Evolutionary conservation across 331 rosid genomes (phyloP).

Genomic region (Saraca asoca): DNA sequence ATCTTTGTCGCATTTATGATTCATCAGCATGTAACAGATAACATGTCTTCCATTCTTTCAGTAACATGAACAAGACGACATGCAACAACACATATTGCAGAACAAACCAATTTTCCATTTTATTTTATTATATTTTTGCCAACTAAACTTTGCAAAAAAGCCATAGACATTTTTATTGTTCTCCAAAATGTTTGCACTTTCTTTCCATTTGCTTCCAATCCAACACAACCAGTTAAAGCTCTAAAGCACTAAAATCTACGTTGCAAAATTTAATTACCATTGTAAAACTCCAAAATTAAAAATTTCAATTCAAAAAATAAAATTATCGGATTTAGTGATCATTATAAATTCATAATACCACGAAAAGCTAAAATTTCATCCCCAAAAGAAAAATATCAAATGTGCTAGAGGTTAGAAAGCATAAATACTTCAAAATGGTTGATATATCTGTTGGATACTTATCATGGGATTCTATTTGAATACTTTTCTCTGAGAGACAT

Average conservation of each 20-base stretch:
- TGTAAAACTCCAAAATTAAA: no score
- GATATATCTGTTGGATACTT: no score
- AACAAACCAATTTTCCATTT: not conserved
- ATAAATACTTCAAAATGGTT: no score
- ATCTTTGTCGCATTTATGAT: not conserved
- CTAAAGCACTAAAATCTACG: not conserved
- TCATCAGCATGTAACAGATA: not conserved
- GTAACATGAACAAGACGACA: conserved; percentile 5
- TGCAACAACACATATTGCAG: not conserved
- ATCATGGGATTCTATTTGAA: no score
- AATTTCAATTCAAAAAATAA: no score
- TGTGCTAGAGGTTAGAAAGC: no score
- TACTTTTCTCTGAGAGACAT: no score
- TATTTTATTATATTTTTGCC: not conserved
- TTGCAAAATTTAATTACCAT: no score
- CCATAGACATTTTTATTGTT: conserved; percentile 6
- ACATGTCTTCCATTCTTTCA: conserved; percentile 9
- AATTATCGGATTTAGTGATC: not conserved
- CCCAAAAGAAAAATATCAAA: conserved; percentile 5
- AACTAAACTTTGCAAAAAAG: conserved; percentile 5
- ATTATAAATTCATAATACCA: not conserved
- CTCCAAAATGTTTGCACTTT: conserved; percentile 1
- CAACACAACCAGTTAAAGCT: not conserved
- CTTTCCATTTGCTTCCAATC: not conserved
- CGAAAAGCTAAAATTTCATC: no score